These are phyloP conservation scores for Trichoderma sp. DNA, from an alignment of 2,329 filamentous ascomycete species.

Conservation along the genomic window DNA sequence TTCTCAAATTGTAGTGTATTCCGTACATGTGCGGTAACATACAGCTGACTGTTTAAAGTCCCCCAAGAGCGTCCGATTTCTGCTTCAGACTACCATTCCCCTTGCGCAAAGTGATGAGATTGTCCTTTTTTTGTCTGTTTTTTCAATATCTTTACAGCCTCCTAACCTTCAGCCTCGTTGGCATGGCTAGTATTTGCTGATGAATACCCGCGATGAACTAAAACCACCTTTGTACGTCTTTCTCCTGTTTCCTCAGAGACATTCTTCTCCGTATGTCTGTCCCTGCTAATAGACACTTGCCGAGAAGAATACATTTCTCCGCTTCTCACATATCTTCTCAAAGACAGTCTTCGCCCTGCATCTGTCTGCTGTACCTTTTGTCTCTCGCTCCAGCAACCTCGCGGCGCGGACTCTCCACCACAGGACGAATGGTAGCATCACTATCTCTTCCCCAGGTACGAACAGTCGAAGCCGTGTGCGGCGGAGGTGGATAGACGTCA, in stretches of 20 bases:
- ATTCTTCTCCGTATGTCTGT: too few species aligned
- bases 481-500: not conserved
- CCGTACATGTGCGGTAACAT: not conserved
- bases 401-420: not conserved
- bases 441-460: slow-evolving; percentile 9
- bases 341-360: not conserved
- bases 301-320: not conserved
- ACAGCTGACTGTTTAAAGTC: not conserved
- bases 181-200: too few species aligned
- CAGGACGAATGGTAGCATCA: slow-evolving; percentile 3
- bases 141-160: not conserved
- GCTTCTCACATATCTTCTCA: not conserved
- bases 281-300: not conserved
- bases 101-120: not conserved
- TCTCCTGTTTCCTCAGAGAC: too few species aligned
- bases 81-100: not conserved
- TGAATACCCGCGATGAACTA: too few species aligned
- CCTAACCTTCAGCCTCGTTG: not conserved
- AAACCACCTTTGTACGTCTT: too few species aligned
- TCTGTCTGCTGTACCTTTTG: not conserved
- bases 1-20: not conserved
- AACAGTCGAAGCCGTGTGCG: not conserved
- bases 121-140: not conserved
- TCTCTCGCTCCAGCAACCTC: not conserved
- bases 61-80: not conserved